phyloP scores from a whole-genome alignment of 768 basidiomycete species.

The Trametes villosa region DNA sequence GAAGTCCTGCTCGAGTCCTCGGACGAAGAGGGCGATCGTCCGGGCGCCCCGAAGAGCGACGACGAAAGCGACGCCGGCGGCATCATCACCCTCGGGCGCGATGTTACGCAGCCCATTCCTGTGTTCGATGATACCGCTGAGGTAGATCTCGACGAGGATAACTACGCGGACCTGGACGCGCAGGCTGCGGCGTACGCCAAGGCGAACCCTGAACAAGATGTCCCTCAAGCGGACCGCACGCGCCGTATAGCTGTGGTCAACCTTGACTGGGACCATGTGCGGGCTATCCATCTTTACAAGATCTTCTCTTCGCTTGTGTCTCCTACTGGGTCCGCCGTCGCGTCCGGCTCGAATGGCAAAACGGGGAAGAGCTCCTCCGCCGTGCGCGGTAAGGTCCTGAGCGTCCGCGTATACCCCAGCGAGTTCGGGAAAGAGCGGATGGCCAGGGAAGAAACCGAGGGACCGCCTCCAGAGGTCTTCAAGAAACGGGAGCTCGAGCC shows the following conservation, averaged over 20 bases:
- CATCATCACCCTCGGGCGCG: constrained; percentile 55
- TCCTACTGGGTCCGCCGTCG: constrained; percentile 43
- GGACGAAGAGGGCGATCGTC: constrained; percentile 63
- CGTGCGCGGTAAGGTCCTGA: constrained; percentile 68
- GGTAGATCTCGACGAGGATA: constrained; percentile 82
- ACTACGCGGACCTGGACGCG: constrained; percentile 71
- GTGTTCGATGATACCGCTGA: constrained; percentile 51
- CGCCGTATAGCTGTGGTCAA: constrained; percentile 88
- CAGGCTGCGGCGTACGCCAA: constrained; percentile 68
- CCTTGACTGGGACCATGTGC: constrained; percentile 97
- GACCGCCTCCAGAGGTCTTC: constrained; percentile 87
- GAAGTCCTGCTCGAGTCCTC: constrained; percentile 88
- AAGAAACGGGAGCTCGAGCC: constrained; percentile 51
- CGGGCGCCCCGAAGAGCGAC: constrained; percentile 30
- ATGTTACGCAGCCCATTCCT: constrained; percentile 47
- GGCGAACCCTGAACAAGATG: constrained; percentile 40
- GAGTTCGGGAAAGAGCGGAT: constrained; percentile 90
- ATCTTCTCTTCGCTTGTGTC: constrained; percentile 89
- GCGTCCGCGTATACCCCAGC: constrained; percentile 88
- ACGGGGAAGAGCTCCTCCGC: constrained; percentile 25
- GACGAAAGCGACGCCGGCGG: constrained; percentile 53
- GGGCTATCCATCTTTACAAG: constrained; percentile 87
- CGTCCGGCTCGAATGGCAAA: constrained; percentile 23
- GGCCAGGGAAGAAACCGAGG: constrained; percentile 85
- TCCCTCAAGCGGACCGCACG: constrained; percentile 51